These are phyloP conservation scores for Pleurotus sapidus DNA, from an alignment of 768 basidiomycete species.

Conservation along the genomic window DNA sequence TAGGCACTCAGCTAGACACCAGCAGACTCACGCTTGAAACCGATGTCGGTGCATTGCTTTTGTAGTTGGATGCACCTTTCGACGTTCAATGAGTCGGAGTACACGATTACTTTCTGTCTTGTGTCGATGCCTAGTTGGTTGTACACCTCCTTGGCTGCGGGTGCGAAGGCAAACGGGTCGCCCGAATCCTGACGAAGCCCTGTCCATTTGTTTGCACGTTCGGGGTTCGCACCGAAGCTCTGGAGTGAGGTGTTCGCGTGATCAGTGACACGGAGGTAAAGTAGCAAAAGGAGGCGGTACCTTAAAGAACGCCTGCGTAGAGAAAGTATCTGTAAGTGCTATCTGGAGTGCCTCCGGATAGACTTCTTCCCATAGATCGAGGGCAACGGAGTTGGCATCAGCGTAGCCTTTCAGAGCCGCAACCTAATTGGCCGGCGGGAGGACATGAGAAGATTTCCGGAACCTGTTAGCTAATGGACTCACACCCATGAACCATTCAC, in stretches of 20 bases:
- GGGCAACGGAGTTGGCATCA: slow-evolving; percentile 64
- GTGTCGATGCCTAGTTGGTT: slow-evolving; percentile 64
- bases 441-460: neutral
- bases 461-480: slow-evolving; percentile 17
- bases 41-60: slow-evolving; percentile 69
- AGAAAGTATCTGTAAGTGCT: slow-evolving; percentile 95
- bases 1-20: neutral
- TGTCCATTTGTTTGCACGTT: slow-evolving; percentile 68
- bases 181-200: slow-evolving; percentile 94
- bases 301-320: slow-evolving; percentile 81
- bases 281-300: slow-evolving; percentile 26
- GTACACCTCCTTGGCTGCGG: slow-evolving; percentile 71
- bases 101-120: slow-evolving; percentile 69
- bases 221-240: slow-evolving; percentile 58
- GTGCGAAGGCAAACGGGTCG: slow-evolving; percentile 80
- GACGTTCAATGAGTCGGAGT: slow-evolving; percentile 77
- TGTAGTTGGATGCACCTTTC: slow-evolving; percentile 70
- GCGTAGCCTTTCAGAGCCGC: slow-evolving; percentile 86
- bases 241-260: slow-evolving; percentile 19
- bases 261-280: neutral
- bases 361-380: slow-evolving; percentile 85
- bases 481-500: slow-evolving; percentile 93
- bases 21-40: slow-evolving; percentile 51
- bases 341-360: slow-evolving; percentile 59
- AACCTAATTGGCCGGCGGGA: slow-evolving; percentile 42